Base-by-base conservation (phyloP, 2,329 filamentous ascomycete species). In the Leptographium procerum region DNA sequence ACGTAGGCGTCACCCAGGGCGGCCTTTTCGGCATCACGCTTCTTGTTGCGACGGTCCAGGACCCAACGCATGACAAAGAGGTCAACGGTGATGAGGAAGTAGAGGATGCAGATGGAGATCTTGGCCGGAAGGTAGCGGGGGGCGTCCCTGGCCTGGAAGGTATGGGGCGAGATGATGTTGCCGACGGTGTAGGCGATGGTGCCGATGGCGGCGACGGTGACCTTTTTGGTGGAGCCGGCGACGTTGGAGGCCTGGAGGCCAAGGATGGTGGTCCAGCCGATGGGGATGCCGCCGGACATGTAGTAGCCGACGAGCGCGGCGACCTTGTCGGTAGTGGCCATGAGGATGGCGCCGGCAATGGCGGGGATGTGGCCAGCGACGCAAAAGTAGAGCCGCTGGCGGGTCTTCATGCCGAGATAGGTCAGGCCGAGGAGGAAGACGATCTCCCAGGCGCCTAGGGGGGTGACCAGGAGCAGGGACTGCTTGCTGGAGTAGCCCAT, bases 101-200 rank as follows among this genome's bases (percentile, higher is more conserved):
- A 59, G 26, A 56, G 29, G 33, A 59, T 56, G 52, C 52, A 56
- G 58, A 87, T 82, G 2, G 79, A 80, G 55, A 86, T 82, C 64
- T 85, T 81, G 1, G 82, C 85, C 0, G 83, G 80, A 2, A 83
- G 74, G 62, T 86, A 88, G 50, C 78, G 72, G 0, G 81, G 81
- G 0, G 75, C 77, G 64, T 85, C 80, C 57, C 75, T 69, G 0
- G 77, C 79, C 53, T 73, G 73, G 69, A 85, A 85, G 1, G 76
- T 75, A 64, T 84, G 81, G 4, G 81, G 79, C 3, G 77, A 76
- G 54, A 66, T 64, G 61, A 80, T 80, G 61, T 83, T 84, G 24
- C 79, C 80, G 2, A 75, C 72, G 54, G 76, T 78, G 59, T 79
- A 79, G 6, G 71, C 73, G 50, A 79, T 75, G 10, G 79, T 67